These are phyloP conservation scores for Xylariaceae sp. DNA, from an alignment of 2,329 filamentous ascomycete species.

Conservation along the genomic window DNA sequence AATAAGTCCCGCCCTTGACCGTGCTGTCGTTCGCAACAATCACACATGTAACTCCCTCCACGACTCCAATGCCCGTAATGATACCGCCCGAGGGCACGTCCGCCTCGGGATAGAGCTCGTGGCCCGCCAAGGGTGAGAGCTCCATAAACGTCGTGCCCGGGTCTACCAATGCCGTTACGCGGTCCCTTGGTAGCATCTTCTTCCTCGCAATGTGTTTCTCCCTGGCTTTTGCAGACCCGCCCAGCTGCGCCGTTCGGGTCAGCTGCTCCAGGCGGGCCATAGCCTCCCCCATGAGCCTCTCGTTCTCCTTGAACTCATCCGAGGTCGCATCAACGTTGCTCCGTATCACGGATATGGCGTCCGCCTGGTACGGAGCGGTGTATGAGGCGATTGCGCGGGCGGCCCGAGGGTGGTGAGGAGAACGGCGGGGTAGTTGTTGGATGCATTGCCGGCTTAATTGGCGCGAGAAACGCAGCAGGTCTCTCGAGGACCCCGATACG, in stretches of 20 bases:
- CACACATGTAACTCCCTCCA: slow-evolving; percentile 89
- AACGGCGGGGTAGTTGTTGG: slow-evolving; percentile 36
- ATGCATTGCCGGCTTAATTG: slow-evolving; percentile 43
- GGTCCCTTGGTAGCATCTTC: slow-evolving; percentile 93
- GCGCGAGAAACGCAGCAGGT: slow-evolving; percentile 48
- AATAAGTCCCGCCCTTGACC: slow-evolving; percentile 96
- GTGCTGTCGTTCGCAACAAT: slow-evolving; percentile 96
- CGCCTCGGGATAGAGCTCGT: slow-evolving; percentile 83
- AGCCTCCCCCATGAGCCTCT: slow-evolving; percentile 73
- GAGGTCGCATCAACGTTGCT: slow-evolving; percentile 77
- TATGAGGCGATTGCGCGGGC: slow-evolving; percentile 67
- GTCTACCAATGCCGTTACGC: slow-evolving; percentile 84
- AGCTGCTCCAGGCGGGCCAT: slow-evolving; percentile 70
- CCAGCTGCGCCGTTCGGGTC: slow-evolving; percentile 71
- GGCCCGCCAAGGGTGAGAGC: slow-evolving; percentile 86
- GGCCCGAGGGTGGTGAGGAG: slow-evolving; percentile 22
- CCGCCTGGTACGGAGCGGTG: slow-evolving; percentile 78
- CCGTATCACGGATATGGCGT: slow-evolving; percentile 78
- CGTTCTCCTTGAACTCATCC: slow-evolving; percentile 80
- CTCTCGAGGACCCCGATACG: slow-evolving; percentile 49
- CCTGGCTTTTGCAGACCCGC: slow-evolving; percentile 78
- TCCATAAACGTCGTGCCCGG: slow-evolving; percentile 90
- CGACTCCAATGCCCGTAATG: slow-evolving; percentile 86
- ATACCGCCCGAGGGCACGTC: slow-evolving; percentile 90
- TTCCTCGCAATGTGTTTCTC: slow-evolving; percentile 85